Conservation (phyloP, 768 basidiomycete species). For the Boletus eberwhitei region DNA sequence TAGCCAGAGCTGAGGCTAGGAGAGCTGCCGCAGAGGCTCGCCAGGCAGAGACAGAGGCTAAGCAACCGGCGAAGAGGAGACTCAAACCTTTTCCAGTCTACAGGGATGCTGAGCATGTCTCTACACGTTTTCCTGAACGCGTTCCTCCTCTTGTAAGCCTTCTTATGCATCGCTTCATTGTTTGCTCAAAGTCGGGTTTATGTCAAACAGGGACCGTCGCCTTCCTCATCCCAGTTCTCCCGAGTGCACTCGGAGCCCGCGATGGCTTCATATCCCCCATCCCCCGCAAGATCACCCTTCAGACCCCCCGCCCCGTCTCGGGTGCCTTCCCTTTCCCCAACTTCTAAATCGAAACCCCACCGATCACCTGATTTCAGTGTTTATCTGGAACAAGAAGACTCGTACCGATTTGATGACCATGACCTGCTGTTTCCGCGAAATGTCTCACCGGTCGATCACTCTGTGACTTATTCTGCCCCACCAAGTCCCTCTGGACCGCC, state of each 20-base stretch:
- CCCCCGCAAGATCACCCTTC: slow-evolving; percentile 3
- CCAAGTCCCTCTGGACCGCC: slow-evolving; percentile 16
- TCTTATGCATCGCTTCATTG: neutral
- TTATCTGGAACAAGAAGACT: slow-evolving; percentile 16
- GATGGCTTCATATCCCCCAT: slow-evolving; percentile 3
- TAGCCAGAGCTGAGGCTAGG: slow-evolving; percentile 16
- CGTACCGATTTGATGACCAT: slow-evolving; percentile 9
- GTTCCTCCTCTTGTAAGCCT: slow-evolving; percentile 12
- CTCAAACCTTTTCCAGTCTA: slow-evolving; percentile 29
- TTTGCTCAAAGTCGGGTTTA: neutral
- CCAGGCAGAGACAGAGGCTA: slow-evolving; percentile 8
- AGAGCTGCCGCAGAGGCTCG: slow-evolving; percentile 15
- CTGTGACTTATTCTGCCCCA: slow-evolving; percentile 4
- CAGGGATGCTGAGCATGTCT: neutral
- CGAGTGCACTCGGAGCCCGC: slow-evolving; percentile 13
- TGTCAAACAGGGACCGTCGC: slow-evolving; percentile 7
- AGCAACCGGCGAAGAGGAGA: slow-evolving; percentile 17
- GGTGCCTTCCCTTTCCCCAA: slow-evolving; percentile 10
- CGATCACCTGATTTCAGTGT: slow-evolving; percentile 13
- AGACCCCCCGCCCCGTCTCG: neutral
- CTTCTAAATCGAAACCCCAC: neutral
- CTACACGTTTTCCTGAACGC: neutral
- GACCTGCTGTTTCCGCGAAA: neutral
- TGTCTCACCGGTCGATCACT: slow-evolving; percentile 2
- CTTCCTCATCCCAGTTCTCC: neutral